These are phyloP conservation scores for Curvularia sp. DNA, from an alignment of 2,329 filamentous ascomycete genomes.

Conservation along the genomic window DNA sequence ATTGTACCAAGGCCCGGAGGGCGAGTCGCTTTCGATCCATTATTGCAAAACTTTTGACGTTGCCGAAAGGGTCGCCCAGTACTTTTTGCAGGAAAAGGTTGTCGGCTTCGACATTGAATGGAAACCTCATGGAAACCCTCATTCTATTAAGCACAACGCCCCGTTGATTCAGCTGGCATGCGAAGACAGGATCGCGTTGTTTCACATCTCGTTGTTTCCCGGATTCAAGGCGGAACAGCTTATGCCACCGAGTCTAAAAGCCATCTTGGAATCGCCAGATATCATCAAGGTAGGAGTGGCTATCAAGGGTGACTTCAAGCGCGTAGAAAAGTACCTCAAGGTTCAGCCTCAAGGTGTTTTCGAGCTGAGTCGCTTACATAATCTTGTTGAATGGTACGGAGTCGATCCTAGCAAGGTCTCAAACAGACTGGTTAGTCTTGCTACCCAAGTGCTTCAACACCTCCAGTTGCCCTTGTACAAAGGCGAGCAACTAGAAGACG, in stretches of 20 bases:
- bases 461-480: slow-evolving; percentile 81
- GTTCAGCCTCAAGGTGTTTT: slow-evolving; percentile 72
- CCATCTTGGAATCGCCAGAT: slow-evolving; percentile 72
- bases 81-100: slow-evolving; percentile 73
- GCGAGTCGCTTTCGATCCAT: slow-evolving; percentile 70
- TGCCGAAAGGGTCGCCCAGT: slow-evolving; percentile 70
- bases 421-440: slow-evolving; percentile 67
- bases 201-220: slow-evolving; percentile 70
- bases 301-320: slow-evolving; percentile 68
- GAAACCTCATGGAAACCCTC: slow-evolving; percentile 56
- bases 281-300: slow-evolving; percentile 79
- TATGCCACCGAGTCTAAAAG: slow-evolving; percentile 71
- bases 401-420: slow-evolving; percentile 66
- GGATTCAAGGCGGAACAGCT: slow-evolving; percentile 59
- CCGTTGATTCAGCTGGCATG: slow-evolving; percentile 85
- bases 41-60: slow-evolving; percentile 75
- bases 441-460: slow-evolving; percentile 72
- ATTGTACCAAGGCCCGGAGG: slow-evolving; percentile 66
- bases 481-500: slow-evolving; percentile 59
- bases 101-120: slow-evolving; percentile 94
- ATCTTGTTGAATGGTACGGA: slow-evolving; percentile 62
- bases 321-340: slow-evolving; percentile 66
- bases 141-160: slow-evolving; percentile 77
- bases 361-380: slow-evolving; percentile 84
- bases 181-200: slow-evolving; percentile 76